Evolutionary conservation across 2,329 filamentous ascomycete species (phyloP), one percentile per base, ranked within the genome.

Genomic region (Diaporthe citriasiana): DNA sequence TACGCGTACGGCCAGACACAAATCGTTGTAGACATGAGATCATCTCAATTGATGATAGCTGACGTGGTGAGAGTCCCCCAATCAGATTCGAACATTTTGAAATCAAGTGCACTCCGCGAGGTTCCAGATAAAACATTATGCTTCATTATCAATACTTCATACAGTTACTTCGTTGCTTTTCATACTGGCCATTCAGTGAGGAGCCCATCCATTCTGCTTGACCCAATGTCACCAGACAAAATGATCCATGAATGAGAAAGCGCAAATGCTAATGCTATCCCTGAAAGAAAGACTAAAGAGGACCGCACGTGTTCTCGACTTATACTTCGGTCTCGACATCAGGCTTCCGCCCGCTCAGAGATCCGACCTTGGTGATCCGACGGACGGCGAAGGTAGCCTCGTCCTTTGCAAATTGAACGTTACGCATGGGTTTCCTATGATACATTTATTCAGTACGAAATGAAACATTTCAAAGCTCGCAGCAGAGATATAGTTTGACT

Each of bases 321-420:
- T 79, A 90, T 17, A 89, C 85, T 81, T 95, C 93, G 0, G 94
- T 97, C 88, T 97, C 95, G 50, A 98, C 91, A 81, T 95, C 94
- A 4, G 96, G 96, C 82, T 96, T 93, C 75, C 96, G 88, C 1
- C 96, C 96, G 53, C 91, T 91, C 80, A 98, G 83, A 45, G 92
- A 92, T 13, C 97, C 88, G 81, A 94, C 92, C 79, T 93, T 93
- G 82, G 92, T 93, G 72, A 97, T 84, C 82, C 94, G 94, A 57
- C 92, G 88, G 7, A 95, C 83, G 0, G 94, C 94, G 84, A 92
- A 95, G 79, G 93, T 93, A 0, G 93, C 91, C 85, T 98, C 94
- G 79, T 98, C 89, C 84, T 97, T 97, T 56, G 93, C 95, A 82
- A 98, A 98, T 77, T 92, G 91, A 30, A 91, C 87, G 81, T 98